A percentile compares a stretch with the other conserved stretches of the same genome.
These are phyloP conservation scores for Terana coerulea DNA, from an alignment of 768 basidiomycete species.

Conservation along the genomic window DNA sequence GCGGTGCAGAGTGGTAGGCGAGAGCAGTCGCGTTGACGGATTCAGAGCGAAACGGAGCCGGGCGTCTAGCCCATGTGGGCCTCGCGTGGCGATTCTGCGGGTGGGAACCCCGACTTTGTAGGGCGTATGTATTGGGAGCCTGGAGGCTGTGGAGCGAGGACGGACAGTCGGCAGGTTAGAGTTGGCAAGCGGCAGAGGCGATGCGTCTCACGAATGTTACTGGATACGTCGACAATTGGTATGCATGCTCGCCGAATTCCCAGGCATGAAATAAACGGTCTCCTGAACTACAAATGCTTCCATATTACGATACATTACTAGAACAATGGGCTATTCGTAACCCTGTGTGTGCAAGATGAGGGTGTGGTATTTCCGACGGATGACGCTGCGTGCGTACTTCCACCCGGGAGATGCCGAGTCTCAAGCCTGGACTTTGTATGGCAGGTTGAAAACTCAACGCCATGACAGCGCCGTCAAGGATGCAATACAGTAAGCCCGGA, in stretches of 20 bases:
- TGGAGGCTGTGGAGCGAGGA: too few species aligned
- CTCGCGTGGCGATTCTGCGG: neutral
- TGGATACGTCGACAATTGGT: neutral
- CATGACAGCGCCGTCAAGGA: slow-evolving; percentile 20
- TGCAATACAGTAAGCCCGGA: slow-evolving; percentile 16
- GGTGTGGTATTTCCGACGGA: neutral
- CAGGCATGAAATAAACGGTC: too few species aligned
- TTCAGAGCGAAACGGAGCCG: neutral
- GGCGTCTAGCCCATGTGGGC: slow-evolving; percentile 1
- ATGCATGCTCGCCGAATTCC: neutral
- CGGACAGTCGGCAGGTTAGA: too few species aligned
- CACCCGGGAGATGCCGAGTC: slow-evolving; percentile 12
- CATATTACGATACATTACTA: too few species aligned
- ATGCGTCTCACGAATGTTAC: neutral
- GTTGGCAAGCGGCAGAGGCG: neutral
- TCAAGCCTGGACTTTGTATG: slow-evolving; percentile 27
- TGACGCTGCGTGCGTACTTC: slow-evolving; percentile 5
- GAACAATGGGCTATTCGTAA: slow-evolving; percentile 1
- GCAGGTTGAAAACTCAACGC: slow-evolving; percentile 34
- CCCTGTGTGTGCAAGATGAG: too few species aligned
- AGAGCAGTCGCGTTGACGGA: slow-evolving; percentile 2
- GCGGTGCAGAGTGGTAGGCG: neutral
- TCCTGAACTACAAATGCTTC: too few species aligned
- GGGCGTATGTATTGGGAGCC: too few species aligned
- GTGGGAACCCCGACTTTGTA: too few species aligned